A percentile compares a stretch with the other conserved stretches of the same genome.
Evolutionary conservation across 495 filamentous ascomycete genomes (phyloP).

Genomic region (Penicillium silybi): DNA sequence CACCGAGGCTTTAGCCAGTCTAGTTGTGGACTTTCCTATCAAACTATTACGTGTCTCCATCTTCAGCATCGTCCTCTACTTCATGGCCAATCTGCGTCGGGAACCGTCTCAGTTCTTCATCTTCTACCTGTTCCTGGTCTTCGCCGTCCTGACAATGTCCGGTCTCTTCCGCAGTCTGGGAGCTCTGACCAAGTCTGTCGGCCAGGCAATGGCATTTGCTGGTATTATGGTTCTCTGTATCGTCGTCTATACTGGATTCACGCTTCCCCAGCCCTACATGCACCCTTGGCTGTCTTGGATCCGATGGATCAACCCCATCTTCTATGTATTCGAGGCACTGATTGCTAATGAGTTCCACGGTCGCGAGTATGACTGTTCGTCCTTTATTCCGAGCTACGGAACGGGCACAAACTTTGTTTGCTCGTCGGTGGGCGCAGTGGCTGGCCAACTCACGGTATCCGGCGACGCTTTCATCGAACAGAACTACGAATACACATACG

Average conservation of each 20-base stretch:
- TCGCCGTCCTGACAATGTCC: constrained; percentile 50
- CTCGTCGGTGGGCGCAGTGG: constrained; percentile 48
- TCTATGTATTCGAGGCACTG: constrained; percentile 37
- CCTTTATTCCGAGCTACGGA: constrained; percentile 35
- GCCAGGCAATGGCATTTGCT: constrained; percentile 41
- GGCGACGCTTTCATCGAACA: constrained; percentile 49
- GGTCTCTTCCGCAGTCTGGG: constrained; percentile 42
- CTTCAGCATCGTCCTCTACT: constrained; percentile 55
- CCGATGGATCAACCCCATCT: constrained; percentile 38
- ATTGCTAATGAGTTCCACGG: constrained; percentile 55
- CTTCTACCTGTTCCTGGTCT: constrained; percentile 48
- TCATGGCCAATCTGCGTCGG: constrained; percentile 44
- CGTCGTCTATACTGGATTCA: constrained; percentile 43
- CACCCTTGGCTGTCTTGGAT: constrained; percentile 46
- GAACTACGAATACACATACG: constrained; percentile 49
- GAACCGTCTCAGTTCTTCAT: constrained; percentile 54
- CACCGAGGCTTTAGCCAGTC: constrained; percentile 51
- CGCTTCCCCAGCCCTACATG: constrained; percentile 38
- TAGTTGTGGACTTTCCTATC: constrained; percentile 52
- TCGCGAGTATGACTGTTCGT: constrained; percentile 41
- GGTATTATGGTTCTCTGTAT: constrained; percentile 39
- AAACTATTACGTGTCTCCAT: constrained; percentile 40
- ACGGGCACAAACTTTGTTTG: constrained; percentile 41
- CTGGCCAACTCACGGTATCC: constrained; percentile 43
- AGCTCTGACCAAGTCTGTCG: constrained; percentile 32